These are phyloP conservation scores for Fusarium sp. DNA, from an alignment of 2,329 filamentous ascomycete genomes.

Conservation along the genomic window DNA sequence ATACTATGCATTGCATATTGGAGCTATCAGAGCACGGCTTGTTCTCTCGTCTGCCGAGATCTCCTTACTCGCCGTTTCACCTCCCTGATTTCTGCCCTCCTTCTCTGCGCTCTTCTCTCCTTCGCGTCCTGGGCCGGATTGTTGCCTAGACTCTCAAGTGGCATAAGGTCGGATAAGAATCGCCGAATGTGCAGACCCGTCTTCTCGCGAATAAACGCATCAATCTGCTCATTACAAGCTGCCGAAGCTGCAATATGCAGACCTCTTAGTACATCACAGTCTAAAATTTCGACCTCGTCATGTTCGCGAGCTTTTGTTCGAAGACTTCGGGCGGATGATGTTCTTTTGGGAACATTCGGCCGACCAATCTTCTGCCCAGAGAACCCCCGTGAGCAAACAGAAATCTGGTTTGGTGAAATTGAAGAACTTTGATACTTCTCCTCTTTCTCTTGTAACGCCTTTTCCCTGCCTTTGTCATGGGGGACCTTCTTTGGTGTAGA, in stretches of 20 bases:
- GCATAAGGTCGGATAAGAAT: slow-evolving; percentile 66
- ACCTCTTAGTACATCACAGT: slow-evolving; percentile 66
- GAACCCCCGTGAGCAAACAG: slow-evolving; percentile 48
- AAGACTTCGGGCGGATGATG: slow-evolving; percentile 51
- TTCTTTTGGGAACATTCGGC: slow-evolving; percentile 54
- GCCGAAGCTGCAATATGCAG: slow-evolving; percentile 68
- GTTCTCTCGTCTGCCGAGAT: slow-evolving; percentile 48
- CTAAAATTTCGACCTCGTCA: slow-evolving; percentile 57
- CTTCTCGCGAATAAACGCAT: slow-evolving; percentile 63
- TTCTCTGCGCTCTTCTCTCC: slow-evolving; percentile 46
- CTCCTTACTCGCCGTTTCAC: slow-evolving; percentile 54
- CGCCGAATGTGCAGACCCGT: slow-evolving; percentile 66
- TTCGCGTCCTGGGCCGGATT: slow-evolving; percentile 43
- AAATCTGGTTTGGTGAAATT: slow-evolving; percentile 39
- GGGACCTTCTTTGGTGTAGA: background rate
- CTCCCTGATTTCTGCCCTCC: slow-evolving; percentile 51
- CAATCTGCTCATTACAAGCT: slow-evolving; percentile 66
- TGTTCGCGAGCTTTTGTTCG: slow-evolving; percentile 45
- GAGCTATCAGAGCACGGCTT: slow-evolving; percentile 5
- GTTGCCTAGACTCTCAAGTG: slow-evolving; percentile 61
- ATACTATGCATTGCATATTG: background rate
- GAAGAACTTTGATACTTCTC: background rate
- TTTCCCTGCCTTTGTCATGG: background rate
- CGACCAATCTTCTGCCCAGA: slow-evolving; percentile 43
- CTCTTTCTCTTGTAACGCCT: background rate